A percentile compares a stretch with the other conserved stretches of the same genome.
phyloP scores from a whole-genome alignment of 2,329 filamentous ascomycete genomes.

The Penicillium sp. region DNA sequence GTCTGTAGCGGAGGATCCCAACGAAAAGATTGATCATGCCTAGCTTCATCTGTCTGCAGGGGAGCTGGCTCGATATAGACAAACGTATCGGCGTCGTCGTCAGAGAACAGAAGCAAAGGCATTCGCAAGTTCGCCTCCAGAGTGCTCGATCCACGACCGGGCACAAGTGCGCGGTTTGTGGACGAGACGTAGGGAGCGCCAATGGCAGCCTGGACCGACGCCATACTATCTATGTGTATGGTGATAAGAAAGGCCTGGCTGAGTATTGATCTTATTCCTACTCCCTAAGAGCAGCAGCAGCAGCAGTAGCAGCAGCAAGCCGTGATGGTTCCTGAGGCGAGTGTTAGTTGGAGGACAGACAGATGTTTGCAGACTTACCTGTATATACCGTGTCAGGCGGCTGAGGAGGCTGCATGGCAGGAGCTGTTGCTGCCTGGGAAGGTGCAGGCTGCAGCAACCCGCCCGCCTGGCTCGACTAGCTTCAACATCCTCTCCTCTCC shows the following conservation, averaged over 20 bases:
- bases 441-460: background rate
- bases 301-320: no score
- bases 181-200: background rate
- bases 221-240: background rate
- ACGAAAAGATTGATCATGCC: slow-evolving; percentile 1
- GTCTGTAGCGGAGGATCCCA: slow-evolving; percentile 2
- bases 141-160: background rate
- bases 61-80: slow-evolving; percentile 34
- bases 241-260: background rate
- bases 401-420: background rate
- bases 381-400: background rate
- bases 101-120: slow-evolving; percentile 19
- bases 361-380: no score
- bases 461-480: background rate
- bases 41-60: slow-evolving; percentile 2
- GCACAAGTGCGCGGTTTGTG: background rate
- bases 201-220: background rate
- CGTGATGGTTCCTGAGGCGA: no score
- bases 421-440: background rate
- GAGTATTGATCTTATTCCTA: no score
- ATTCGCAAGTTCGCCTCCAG: slow-evolving; percentile 11
- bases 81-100: slow-evolving; percentile 32
- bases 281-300: no score
- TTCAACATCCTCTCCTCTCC: background rate
- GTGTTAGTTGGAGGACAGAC: background rate